A percentile compares a stretch with the other conserved stretches of the same genome.
Conservation (phyloP, 176 grass and related monocot genomes). For the Otatea glauca region DNA sequence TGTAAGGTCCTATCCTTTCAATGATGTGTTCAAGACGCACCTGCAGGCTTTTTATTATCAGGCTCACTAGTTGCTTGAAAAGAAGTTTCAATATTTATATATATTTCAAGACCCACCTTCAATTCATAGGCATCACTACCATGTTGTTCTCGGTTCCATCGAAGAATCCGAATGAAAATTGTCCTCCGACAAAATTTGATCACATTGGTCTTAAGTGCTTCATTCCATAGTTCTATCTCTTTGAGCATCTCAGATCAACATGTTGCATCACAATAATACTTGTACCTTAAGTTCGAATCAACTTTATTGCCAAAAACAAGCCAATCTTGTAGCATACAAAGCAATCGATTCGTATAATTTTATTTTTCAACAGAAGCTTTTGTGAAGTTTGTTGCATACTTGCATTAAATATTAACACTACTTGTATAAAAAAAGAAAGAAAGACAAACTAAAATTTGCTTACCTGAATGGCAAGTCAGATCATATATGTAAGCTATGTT, state of each 20-base stretch:
- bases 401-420: no score
- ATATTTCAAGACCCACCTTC: conserved; percentile 49
- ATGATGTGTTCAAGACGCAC: conserved; percentile 97
- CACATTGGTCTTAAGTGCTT: conserved; percentile 69
- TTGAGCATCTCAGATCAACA: conserved; percentile 69
- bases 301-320: no score
- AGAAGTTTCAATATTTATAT: background rate
- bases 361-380: no score
- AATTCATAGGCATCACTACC: conserved; percentile 88
- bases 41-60: conserved; percentile 59
- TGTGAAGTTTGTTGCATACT: no score
- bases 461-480: no score
- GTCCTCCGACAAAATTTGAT: conserved; percentile 89
- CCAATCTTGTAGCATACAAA: no score
- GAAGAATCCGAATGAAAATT: conserved; percentile 95
- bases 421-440: no score
- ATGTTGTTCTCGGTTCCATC: conserved; percentile 88
- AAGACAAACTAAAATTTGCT: no score
- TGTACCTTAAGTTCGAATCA: no score
- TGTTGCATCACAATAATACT: no score
- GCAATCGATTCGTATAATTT: no score
- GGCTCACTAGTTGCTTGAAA: background rate
- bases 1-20: conserved; percentile 86
- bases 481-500: no score
- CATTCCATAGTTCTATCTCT: conserved; percentile 94